Percentiles rank a stretch among this genome's conserved stretches.
These are phyloP conservation scores for Rhamnella rubrinervis DNA, from an alignment of 331 rosid species.

Conservation along the genomic window DNA sequence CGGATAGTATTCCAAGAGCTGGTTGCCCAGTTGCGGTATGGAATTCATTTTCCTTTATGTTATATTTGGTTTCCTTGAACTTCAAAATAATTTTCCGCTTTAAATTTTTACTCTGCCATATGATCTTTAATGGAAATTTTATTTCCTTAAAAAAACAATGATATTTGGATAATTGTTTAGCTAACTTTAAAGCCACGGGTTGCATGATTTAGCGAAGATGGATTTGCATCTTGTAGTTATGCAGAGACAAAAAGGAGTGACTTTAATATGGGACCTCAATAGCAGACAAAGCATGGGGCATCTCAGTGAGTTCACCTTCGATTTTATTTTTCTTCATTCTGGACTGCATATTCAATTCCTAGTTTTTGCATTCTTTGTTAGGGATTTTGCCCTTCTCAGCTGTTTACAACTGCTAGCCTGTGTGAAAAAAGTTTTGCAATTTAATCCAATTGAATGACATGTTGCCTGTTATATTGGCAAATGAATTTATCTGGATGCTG, in stretches of 20 bases:
- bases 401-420: background rate
- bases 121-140: background rate
- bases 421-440: background rate
- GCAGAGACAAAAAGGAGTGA: background rate
- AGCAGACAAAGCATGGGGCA: background rate
- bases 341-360: background rate
- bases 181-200: background rate
- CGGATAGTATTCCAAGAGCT: slow-evolving; percentile 86
- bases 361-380: background rate
- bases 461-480: background rate
- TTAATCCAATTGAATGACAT: background rate
- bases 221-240: background rate
- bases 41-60: slow-evolving; percentile 13
- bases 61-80: slow-evolving; percentile 16
- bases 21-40: slow-evolving; percentile 96
- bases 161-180: background rate
- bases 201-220: background rate
- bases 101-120: background rate
- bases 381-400: background rate
- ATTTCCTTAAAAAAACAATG: background rate
- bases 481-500: background rate
- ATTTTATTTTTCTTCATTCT: background rate
- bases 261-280: background rate
- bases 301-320: background rate
- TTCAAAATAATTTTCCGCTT: background rate